A percentile compares a stretch with the other conserved stretches of the same genome.
Conservation (phyloP, 495 filamentous ascomycete species). For the Viridothelium virens region DNA sequence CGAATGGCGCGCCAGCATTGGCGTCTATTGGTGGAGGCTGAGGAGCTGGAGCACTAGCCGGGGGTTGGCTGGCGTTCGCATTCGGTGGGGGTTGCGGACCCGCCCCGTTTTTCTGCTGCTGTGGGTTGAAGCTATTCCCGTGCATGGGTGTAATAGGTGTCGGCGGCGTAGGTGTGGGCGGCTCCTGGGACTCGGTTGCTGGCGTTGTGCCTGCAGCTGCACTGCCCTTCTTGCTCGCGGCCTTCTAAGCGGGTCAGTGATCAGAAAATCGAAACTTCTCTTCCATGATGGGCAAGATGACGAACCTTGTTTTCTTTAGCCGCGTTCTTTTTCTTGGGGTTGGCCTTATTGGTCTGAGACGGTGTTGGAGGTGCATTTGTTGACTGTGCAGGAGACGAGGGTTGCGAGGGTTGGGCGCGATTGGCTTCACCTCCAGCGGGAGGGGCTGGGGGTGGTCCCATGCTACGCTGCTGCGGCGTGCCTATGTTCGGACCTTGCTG, state of each 20-base stretch:
- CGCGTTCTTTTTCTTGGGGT: conserved; percentile 75
- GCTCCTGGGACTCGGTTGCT: conserved; percentile 63
- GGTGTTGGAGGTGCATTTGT: conserved; percentile 81
- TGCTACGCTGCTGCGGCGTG: conserved; percentile 67
- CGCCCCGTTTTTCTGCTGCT: conserved; percentile 48
- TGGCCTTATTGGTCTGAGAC: conserved; percentile 64
- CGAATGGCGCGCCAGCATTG: conserved; percentile 28
- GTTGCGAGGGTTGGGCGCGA: conserved; percentile 61
- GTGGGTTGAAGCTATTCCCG: conserved; percentile 52
- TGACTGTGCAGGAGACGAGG: conserved; percentile 70
- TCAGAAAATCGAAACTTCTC: not conserved
- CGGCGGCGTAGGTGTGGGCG: conserved; percentile 69
- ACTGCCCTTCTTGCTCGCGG: conserved; percentile 62
- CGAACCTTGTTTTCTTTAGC: conserved; percentile 71
- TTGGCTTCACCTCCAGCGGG: conserved; percentile 52
- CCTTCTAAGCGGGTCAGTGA: conserved; percentile 41
- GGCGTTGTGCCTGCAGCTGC: conserved; percentile 63
- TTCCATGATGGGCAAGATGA: conserved; percentile 23
- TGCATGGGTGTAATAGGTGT: conserved; percentile 85
- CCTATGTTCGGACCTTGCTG: conserved; percentile 55
- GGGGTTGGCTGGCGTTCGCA: conserved; percentile 38
- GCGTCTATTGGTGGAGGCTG: conserved; percentile 43
- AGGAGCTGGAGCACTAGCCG: conserved; percentile 34
- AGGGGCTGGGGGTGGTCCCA: conserved; percentile 86
- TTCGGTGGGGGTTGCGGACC: conserved; percentile 41